These are phyloP conservation scores for Tylopilus felleus DNA, from an alignment of 768 basidiomycete species.

Conservation along the genomic window DNA sequence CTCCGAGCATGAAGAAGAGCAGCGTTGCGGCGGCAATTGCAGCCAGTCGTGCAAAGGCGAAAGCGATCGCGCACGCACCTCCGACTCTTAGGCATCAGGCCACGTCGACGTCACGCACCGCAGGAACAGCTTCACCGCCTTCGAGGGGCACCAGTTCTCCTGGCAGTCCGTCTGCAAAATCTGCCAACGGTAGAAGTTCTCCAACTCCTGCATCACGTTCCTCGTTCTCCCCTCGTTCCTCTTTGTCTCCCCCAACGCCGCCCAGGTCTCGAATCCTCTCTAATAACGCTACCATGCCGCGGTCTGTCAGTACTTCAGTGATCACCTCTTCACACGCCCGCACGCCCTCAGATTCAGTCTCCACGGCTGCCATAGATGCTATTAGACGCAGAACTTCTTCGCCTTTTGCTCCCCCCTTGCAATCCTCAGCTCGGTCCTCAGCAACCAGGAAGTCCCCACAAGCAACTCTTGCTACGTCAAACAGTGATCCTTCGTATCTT, in stretches of 20 bases:
- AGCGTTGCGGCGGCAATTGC: slow-evolving; percentile 86
- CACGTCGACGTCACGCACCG: slow-evolving; percentile 62
- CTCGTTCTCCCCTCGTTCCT: slow-evolving; percentile 45
- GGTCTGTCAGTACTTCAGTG: slow-evolving; percentile 41
- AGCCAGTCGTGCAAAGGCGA: slow-evolving; percentile 85
- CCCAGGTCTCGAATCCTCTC: slow-evolving; percentile 42
- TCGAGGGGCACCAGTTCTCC: slow-evolving; percentile 40
- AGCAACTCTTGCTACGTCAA: slow-evolving; percentile 36
- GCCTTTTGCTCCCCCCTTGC: slow-evolving; percentile 36
- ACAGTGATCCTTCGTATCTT: slow-evolving; percentile 24
- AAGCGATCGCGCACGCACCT: slow-evolving; percentile 77
- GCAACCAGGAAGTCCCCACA: slow-evolving; percentile 40
- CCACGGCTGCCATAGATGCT: slow-evolving; percentile 24
- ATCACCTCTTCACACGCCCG: slow-evolving; percentile 38
- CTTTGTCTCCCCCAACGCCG: slow-evolving; percentile 45
- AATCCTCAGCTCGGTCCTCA: slow-evolving; percentile 33
- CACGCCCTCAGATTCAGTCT: slow-evolving; percentile 41
- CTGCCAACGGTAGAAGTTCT: slow-evolving; percentile 39
- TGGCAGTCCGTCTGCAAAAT: slow-evolving; percentile 40
- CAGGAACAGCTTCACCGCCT: slow-evolving; percentile 41
- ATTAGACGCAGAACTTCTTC: slow-evolving; percentile 48
- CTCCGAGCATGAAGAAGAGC: slow-evolving; percentile 66
- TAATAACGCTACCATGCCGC: slow-evolving; percentile 33
- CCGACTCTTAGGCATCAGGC: slow-evolving; percentile 80
- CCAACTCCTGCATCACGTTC: slow-evolving; percentile 40